Evolutionary conservation across 2,329 filamentous ascomycete species (phyloP), one percentile per base, ranked within the genome.

Genomic region (Cladosporium sp.): DNA sequence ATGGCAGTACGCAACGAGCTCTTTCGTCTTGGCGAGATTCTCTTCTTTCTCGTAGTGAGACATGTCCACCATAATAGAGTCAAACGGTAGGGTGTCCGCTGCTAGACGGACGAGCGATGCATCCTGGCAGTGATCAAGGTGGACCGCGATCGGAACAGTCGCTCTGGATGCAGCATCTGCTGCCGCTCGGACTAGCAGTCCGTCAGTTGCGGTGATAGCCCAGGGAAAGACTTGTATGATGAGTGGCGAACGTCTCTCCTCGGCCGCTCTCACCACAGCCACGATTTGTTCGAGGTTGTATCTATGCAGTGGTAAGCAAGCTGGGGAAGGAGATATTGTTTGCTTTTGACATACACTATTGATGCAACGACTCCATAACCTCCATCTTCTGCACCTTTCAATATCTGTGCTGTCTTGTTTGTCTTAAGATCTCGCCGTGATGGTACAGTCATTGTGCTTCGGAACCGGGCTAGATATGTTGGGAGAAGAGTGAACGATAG

Each of bases 41-140:
- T 75, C 74, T 31, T 67, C 69, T 56, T 72, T 72, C 56, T 75
- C 73, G 60, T 75, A 69, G 61, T 76, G 73, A 4, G 68, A 72
- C 74, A 75, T 76, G 64, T 77, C 75, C 1, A 75, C 70, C 74
- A 76, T 76, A 62, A 76, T 76, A 11, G 67, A 68, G 37, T 76
- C 73, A 53, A 76, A 75, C 2, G 70, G 66, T 14, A 62, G 65
- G 57, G 64, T 65, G 55, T 71, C 67, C 5, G 71, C 73, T 37
- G 62, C 62, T 28, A 58, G 40, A 56, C 62, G 50, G 11, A 73
- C 68, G 62, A 72, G 65, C 1, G 64, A 65, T 18, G 69, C 66
- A 35, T 70, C 66, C 44, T 74, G 71, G 28, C 67, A 68, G 61
- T 75, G 74, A 56, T 76, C 74, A 2, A 76, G 65, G 58, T 76